phyloP scores from a whole-genome alignment of 768 basidiomycete species.

The Zangia roseola region DNA sequence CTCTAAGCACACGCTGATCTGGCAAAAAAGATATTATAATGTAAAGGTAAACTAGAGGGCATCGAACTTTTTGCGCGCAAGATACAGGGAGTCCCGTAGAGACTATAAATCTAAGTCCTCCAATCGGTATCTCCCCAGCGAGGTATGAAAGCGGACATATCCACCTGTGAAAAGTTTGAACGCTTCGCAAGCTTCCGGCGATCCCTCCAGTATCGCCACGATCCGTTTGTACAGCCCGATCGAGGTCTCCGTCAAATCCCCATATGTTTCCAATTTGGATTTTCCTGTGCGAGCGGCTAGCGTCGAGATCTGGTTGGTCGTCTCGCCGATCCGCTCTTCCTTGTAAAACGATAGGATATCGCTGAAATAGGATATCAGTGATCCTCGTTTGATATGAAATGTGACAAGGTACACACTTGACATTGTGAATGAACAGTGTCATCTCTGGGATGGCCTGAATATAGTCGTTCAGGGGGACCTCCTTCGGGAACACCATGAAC shows the following conservation, averaged over 20 bases:
- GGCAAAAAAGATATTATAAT: no score
- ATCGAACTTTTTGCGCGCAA: no score
- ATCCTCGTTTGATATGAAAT: background rate
- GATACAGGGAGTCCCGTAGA: no score
- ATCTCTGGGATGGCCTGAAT: constrained; percentile 40
- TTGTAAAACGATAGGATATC: constrained; percentile 43
- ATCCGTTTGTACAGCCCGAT: constrained; percentile 23
- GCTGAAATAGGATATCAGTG: constrained; percentile 17
- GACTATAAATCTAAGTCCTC: constrained; percentile 18
- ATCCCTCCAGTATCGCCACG: constrained; percentile 23
- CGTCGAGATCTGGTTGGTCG: constrained; percentile 35
- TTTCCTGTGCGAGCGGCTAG: constrained; percentile 23
- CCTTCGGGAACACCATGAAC: constrained; percentile 36
- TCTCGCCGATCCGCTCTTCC: constrained; percentile 38
- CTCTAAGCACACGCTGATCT: no score
- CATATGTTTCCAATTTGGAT: constrained; percentile 30
- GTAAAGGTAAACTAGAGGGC: no score
- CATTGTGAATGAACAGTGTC: constrained; percentile 32
- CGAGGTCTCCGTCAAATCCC: constrained; percentile 25
- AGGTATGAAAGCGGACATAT: constrained; percentile 31
- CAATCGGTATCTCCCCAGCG: constrained; percentile 23
- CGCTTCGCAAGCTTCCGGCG: constrained; percentile 18
- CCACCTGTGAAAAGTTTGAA: constrained; percentile 19
- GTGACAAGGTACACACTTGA: constrained; percentile 32
- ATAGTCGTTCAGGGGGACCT: constrained; percentile 33